These are phyloP conservation scores for Eimeria maxima DNA, from an alignment of 169 alveolate species.

Conservation along the genomic window DNA sequence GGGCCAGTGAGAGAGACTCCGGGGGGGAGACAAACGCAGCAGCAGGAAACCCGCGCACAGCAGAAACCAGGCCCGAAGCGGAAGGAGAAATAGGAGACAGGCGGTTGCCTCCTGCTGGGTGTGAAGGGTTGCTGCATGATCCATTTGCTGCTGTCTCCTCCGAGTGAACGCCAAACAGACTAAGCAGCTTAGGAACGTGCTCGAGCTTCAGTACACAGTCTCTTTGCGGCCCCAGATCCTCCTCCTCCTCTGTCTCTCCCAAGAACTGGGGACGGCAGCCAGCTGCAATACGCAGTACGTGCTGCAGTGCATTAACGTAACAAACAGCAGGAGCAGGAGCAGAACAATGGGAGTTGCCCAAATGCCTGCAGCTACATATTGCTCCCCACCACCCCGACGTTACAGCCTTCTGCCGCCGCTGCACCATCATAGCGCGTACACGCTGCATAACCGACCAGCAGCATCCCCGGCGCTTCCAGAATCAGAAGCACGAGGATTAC, in stretches of 20 bases:
- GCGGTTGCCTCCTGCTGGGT: background rate
- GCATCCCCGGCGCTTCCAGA: no score
- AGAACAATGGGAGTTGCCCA: no score
- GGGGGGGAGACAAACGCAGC: background rate
- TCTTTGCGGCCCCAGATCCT: background rate
- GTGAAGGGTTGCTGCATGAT: no score
- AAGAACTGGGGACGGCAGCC: background rate
- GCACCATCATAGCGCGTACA: no score
- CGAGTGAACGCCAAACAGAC: background rate
- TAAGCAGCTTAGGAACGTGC: conserved; percentile 8
- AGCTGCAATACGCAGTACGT: background rate
- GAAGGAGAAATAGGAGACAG: background rate
- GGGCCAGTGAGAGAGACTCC: background rate
- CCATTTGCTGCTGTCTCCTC: background rate
- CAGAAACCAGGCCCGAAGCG: background rate
- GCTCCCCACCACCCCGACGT: no score
- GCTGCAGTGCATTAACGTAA: background rate
- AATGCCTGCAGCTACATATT: no score
- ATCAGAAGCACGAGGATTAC: no score
- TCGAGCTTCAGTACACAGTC: background rate
- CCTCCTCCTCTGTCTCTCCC: background rate
- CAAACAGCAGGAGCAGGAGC: background rate
- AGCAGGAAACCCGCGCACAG: background rate
- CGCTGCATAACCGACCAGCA: no score
- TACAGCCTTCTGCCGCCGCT: no score